Evolutionary conservation across 768 basidiomycete genomes (phyloP).

Genomic region (Sporobolomyces phaffii): DNA sequence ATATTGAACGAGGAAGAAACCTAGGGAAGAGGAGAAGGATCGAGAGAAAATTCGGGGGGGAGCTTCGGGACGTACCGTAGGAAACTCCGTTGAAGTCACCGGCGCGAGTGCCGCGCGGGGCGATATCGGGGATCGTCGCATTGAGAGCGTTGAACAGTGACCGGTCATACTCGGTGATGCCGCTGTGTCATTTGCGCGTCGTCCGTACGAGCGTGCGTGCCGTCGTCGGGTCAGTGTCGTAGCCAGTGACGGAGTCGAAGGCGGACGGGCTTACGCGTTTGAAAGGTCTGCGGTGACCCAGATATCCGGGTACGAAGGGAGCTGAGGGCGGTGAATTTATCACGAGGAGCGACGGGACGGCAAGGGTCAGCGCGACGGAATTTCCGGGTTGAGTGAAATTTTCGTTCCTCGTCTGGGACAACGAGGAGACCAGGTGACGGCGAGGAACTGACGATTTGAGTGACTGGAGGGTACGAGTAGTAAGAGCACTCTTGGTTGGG

Average conservation of each 20-base stretch:
- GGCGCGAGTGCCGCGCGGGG: slow-evolving; percentile 43
- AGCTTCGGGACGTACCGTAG: slow-evolving; percentile 1
- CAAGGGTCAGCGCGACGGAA: slow-evolving; percentile 9
- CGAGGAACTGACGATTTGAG: slow-evolving; percentile 28
- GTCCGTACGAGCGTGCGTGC: no score
- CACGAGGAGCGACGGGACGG: no score
- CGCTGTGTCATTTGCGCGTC: no score
- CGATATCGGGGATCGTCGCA: slow-evolving; percentile 42
- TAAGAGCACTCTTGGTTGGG: slow-evolving; percentile 42
- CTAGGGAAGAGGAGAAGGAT: no score
- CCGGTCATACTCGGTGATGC: slow-evolving; percentile 42
- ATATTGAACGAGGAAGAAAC: no score
- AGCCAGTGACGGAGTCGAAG: no score
- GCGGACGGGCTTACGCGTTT: neutral
- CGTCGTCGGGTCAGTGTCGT: neutral
- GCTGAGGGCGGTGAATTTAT: neutral
- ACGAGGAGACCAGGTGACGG: no score
- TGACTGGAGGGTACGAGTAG: slow-evolving; percentile 45
- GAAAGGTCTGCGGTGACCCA: slow-evolving; percentile 24
- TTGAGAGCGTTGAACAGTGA: slow-evolving; percentile 43
- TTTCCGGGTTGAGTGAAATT: neutral
- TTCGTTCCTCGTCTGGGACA: neutral
- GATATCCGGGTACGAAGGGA: slow-evolving; percentile 18
- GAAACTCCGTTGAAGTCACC: slow-evolving; percentile 44
- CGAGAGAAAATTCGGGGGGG: no score